phyloP scores from a whole-genome alignment of 139 green algal genomes.

The Coelastrella sp. region DNA sequence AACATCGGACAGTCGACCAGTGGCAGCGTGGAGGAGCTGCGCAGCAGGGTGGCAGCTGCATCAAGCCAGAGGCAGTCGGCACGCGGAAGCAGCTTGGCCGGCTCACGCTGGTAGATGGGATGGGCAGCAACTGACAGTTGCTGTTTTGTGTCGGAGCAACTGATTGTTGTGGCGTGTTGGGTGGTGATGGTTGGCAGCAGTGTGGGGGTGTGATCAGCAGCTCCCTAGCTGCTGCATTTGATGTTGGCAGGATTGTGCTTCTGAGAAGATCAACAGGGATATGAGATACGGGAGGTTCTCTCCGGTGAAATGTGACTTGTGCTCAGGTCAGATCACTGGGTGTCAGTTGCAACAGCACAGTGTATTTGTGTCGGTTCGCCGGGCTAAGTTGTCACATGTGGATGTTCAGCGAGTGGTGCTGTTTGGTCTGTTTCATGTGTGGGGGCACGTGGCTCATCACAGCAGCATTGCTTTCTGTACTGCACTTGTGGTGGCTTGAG shows the following conservation, averaged over 20 bases:
- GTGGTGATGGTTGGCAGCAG: no score
- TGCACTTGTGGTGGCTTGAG: not conserved
- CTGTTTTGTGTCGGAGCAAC: not conserved
- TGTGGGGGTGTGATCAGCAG: no score
- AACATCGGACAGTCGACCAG: slow-evolving; percentile 11
- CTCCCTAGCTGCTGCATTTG: no score
- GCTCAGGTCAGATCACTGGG: no score
- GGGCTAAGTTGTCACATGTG: no score
- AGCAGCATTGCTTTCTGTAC: not conserved
- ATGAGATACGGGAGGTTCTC: no score
- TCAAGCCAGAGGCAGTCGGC: slow-evolving; percentile 40
- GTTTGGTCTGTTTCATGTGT: not conserved
- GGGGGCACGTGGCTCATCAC: not conserved
- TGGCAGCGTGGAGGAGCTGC: slow-evolving; percentile 30
- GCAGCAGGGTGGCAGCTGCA: slow-evolving; percentile 20
- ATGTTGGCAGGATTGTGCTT: no score
- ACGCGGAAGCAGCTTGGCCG: not conserved
- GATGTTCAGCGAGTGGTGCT: no score
- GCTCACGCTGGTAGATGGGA: not conserved
- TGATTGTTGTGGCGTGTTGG: not conserved
- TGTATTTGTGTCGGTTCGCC: no score
- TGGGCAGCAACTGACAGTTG: not conserved
- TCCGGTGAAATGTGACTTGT: no score
- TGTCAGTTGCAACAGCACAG: no score
- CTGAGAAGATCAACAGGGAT: no score